phyloP scores from a whole-genome alignment of 768 basidiomycete genomes.

The Leccinum aurantiacum region DNA sequence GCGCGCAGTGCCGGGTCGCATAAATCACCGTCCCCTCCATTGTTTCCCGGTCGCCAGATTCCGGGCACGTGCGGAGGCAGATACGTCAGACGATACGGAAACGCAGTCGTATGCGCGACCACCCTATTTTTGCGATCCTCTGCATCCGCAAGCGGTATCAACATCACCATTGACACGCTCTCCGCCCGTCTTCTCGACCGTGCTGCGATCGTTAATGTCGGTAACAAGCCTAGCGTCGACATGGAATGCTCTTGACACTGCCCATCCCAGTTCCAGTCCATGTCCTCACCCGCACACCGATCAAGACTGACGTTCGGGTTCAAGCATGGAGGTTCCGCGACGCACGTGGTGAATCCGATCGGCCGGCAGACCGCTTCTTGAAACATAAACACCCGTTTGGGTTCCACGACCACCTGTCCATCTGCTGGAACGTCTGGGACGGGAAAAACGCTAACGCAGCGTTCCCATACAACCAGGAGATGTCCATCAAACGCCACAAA shows the following conservation, averaged over 20 bases:
- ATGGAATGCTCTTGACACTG: not conserved
- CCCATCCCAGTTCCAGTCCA: not conserved
- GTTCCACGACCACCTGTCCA: slow-evolving; percentile 23
- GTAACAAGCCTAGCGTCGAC: not conserved
- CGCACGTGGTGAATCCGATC: slow-evolving; percentile 30
- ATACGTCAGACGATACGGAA: slow-evolving; percentile 23
- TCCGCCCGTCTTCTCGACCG: slow-evolving; percentile 13
- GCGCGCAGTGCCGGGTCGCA: not conserved
- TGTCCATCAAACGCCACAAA: slow-evolving; percentile 25
- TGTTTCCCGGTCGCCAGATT: not conserved
- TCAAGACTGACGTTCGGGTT: not conserved
- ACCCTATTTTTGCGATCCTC: not conserved
- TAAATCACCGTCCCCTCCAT: not conserved
- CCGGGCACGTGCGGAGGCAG: slow-evolving; percentile 9
- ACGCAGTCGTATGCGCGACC: not conserved
- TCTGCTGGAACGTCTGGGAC: slow-evolving; percentile 24
- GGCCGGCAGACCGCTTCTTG: slow-evolving; percentile 24
- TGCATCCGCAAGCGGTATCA: slow-evolving; percentile 21
- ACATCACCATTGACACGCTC: slow-evolving; percentile 25
- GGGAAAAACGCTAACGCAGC: slow-evolving; percentile 27
- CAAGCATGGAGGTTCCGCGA: not conserved
- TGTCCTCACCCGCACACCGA: not conserved
- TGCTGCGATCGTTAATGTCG: slow-evolving; percentile 29
- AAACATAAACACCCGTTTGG: slow-evolving; percentile 28
- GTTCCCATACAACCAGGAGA: slow-evolving; percentile 31